Evolutionary conservation across 2,329 filamentous ascomycete species (phyloP), one percentile per base, ranked within the genome.

Genomic region (Didymella lethalis): DNA sequence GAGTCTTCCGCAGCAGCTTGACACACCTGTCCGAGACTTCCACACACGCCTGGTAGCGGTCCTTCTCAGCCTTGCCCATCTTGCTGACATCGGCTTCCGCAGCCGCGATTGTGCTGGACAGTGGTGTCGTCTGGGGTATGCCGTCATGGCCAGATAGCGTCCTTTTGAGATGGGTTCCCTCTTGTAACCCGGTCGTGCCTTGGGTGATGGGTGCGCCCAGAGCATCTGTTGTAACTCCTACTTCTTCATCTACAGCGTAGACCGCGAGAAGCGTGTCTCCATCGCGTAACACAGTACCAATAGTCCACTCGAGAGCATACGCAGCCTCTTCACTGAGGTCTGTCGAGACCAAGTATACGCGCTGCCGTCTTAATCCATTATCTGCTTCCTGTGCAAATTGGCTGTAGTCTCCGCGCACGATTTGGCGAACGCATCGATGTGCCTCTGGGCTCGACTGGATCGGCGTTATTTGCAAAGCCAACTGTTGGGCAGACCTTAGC

Each of bases 291-390:
- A 98, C 93, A 0, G 94, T 98, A 7, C 95, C 95, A 55, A 99
- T 93, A 0, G 94, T 95, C 95, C 95, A 99, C 76, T 99, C 95
- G 31, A 99, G 83, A 1, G 95, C 95, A 75, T 98, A 96, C 7
- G 92, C 91, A 4, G 94, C 93, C 79, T 99, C 95, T 36, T 95
- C 91, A 67, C 93, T 97, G 3, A 98, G 81, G 77, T 99, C 95
- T 0, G 92, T 97, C 3, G 95, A 94, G n/a, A 97, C 93, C 16
- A 99, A 81, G 74, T 98, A 99, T 70, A 95, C 96, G 52, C 95
- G 86, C 61, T 94, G 86, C 52, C 91, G 87, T 48, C 91, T 87
- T 48, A 91, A 84, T 51, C 92, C 91, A 12, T 92, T 90, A 56
- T 93, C 88, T 0, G 91, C 91, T 70, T 93, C 88, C 64, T 89